These are phyloP conservation scores for Achaetomium macrosporum DNA, from an alignment of 2,329 filamentous ascomycete genomes.

Conservation along the genomic window DNA sequence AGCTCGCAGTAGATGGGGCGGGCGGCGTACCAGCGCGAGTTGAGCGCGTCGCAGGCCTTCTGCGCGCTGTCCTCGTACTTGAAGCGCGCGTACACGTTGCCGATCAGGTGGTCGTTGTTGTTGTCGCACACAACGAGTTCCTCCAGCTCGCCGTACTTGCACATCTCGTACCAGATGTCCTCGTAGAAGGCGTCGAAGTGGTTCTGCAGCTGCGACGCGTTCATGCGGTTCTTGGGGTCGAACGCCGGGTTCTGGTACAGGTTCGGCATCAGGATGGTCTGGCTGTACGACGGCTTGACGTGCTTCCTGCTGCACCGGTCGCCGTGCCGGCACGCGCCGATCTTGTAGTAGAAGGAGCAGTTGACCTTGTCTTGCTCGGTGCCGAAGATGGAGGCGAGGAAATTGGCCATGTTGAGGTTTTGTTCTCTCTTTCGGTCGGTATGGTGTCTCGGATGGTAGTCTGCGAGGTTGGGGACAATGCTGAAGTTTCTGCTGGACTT, in stretches of 20 bases:
- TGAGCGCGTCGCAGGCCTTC: constrained; percentile 87
- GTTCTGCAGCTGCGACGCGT: constrained; percentile 90
- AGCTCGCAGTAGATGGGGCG: constrained; percentile 98
- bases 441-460: not conserved
- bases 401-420: constrained; percentile 71
- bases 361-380: constrained; percentile 99
- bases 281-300: constrained; percentile 96
- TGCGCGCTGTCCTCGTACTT: constrained; percentile 98
- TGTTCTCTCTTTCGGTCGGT: not conserved
- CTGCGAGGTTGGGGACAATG: not conserved
- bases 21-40: constrained; percentile 93
- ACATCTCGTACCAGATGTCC: constrained; percentile 99
- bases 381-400: constrained; percentile 98
- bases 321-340: constrained; percentile 95
- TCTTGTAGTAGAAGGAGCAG: constrained; percentile 99
- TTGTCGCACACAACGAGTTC: constrained; percentile 99
- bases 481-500: not conserved
- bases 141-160: constrained; percentile 95
- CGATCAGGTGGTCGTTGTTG: constrained; percentile 98
- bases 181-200: constrained; percentile 99
- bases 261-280: constrained; percentile 96
- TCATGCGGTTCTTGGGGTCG: constrained; percentile 96
- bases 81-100: constrained; percentile 98
- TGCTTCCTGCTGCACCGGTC: constrained; percentile 98
- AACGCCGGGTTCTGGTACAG: constrained; percentile 99